Evolutionary conservation across 495 filamentous ascomycete species (phyloP).

Genomic region (Neurospora sublineolata): DNA sequence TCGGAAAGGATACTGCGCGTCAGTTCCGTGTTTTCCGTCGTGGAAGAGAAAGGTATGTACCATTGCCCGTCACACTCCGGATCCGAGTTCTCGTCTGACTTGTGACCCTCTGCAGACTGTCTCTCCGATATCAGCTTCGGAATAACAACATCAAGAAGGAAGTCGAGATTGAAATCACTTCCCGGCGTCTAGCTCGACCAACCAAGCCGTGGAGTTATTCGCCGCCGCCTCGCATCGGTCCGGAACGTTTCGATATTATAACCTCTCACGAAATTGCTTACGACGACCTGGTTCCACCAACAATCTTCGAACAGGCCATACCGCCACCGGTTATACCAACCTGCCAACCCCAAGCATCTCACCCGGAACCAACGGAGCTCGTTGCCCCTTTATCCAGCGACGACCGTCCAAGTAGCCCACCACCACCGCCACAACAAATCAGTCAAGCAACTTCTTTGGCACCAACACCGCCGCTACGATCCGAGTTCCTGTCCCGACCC

Average conservation of each 20-base stretch:
- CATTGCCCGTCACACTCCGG: not conserved
- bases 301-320: too few relatives aligned
- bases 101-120: not conserved
- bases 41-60: not conserved
- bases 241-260: too few relatives aligned
- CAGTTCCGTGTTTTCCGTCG: not conserved
- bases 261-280: too few relatives aligned
- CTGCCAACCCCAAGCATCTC: too few relatives aligned
- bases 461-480: too few relatives aligned
- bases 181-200: not conserved
- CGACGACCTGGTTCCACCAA: too few relatives aligned
- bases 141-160: not conserved
- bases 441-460: not conserved
- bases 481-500: too few relatives aligned
- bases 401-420: not conserved
- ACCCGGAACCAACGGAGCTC: not conserved
- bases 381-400: not conserved
- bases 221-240: too few relatives aligned
- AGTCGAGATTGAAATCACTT: not conserved
- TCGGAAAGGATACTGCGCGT: not conserved
- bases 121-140: not conserved
- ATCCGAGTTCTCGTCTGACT: not conserved
- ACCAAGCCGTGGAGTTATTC: too few relatives aligned
- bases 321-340: too few relatives aligned
- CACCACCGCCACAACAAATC: not conserved